phyloP scores from a whole-genome alignment of 208 protist species.

The Acanthamoeba triangularis region DNA sequence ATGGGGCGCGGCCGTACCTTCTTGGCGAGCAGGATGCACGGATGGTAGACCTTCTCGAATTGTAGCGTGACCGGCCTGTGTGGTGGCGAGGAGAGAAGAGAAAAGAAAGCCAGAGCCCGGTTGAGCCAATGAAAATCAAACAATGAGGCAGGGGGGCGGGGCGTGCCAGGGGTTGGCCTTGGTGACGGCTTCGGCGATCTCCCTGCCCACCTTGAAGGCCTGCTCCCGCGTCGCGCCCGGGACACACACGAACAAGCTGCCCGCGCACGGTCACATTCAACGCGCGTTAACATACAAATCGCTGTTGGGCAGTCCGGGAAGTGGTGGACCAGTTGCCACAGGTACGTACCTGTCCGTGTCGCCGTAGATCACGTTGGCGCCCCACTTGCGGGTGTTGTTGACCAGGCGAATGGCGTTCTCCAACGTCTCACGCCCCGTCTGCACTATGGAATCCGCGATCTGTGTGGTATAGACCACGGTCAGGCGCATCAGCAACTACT shows the following conservation, averaged over 20 bases:
- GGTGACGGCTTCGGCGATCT: constrained; percentile 89
- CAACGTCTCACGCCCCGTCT: constrained; percentile 91
- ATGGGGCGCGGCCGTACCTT: too few relatives aligned
- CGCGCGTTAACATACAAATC: too few relatives aligned
- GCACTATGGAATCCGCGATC: constrained; percentile 93
- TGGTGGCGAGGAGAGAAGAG: too few relatives aligned
- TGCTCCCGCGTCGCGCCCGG: constrained; percentile 86
- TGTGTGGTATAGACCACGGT: too few relatives aligned
- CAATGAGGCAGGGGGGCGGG: too few relatives aligned
- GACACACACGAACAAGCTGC: constrained; percentile 87
- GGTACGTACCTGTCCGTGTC: constrained; percentile 95
- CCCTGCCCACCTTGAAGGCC: constrained; percentile 91
- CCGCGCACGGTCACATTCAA: too few relatives aligned
- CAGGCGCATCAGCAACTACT: too few relatives aligned
- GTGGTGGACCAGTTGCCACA: too few relatives aligned
- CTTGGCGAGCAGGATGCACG: constrained; percentile 92
- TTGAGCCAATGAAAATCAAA: too few relatives aligned
- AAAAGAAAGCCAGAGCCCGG: too few relatives aligned
- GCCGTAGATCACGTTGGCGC: constrained; percentile 93
- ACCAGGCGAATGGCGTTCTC: constrained; percentile 87
- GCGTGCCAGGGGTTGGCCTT: constrained; percentile 78
- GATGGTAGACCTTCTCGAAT: constrained; percentile 95
- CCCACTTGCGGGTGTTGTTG: constrained; percentile 81
- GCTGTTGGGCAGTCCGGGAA: too few relatives aligned
- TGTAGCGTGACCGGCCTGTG: constrained; percentile 90